Base-by-base conservation (phyloP, 805 yeast genomes). In the Jamesozyma hellenica region DNA sequence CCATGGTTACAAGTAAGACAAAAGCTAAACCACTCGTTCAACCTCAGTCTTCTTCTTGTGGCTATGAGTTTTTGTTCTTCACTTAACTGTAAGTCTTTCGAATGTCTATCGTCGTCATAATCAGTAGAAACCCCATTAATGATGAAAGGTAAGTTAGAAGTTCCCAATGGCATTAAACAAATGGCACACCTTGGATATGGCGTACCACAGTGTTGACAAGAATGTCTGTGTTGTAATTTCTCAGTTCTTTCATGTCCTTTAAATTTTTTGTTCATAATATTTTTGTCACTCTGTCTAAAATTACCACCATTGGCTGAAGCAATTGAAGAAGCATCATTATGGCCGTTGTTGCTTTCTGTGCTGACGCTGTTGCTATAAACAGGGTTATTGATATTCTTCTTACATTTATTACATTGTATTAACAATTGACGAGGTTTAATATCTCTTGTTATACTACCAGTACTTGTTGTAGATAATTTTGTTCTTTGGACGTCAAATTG, bases 1-100 rank as follows among this genome's bases (percentile, higher is more conserved):
- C 96, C 95, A 52, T 90, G 98, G 55, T 82, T 85, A 56, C 98
- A 90, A 27, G 79, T 75, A 47, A 90, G 63, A 53, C 98, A 90
- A 61, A 86, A 86, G 49, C 92, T 84, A 49, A 90, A 87, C 95
- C 95, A 86, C 46, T 82, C 81, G 43, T 77, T 72, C 56, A 82
- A 75, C 43, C 50, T 49, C 29, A 56, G 34, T 28, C 45, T 45
- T 32, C 51, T 51, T 37, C 46, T 44, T 44, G 48, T 34, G 35
- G n/a, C 11, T 23, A 26, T 28, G 18, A 15, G 18, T 17, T 31
- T 27, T n/a, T 18, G n/a, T 15, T 37, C 40, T 13, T 31, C 35
- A 4, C 23, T 9, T n/a, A 10, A 44, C 8, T 21, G 8, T 21
- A 21, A 5, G 8, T 21, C 23, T 21, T 21, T 8, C 8, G 8